These are phyloP conservation scores for Microsporum ferrugineum DNA, from an alignment of 2,329 filamentous ascomycete genomes.

Conservation along the genomic window DNA sequence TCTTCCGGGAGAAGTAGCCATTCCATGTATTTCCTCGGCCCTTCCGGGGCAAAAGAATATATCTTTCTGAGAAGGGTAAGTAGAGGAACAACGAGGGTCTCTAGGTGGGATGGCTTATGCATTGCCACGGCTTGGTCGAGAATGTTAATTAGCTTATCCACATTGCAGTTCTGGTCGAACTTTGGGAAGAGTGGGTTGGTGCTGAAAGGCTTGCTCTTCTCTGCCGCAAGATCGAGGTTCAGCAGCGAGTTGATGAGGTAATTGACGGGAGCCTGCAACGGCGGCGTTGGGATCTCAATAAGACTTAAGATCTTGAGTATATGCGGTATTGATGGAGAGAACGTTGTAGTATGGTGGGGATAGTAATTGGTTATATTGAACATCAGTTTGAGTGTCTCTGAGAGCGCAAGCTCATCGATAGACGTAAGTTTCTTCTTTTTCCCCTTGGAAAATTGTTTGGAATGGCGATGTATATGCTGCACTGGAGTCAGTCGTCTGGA, in stretches of 20 bases:
- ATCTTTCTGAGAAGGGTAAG: conserved; percentile 61
- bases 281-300: conserved; percentile 49
- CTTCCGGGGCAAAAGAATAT: conserved; percentile 55
- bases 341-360: conserved; percentile 48
- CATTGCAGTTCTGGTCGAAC: conserved; percentile 47
- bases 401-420: conserved; percentile 66
- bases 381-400: conserved; percentile 73
- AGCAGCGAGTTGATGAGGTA: conserved; percentile 69
- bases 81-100: conserved; percentile 58
- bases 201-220: conserved; percentile 37
- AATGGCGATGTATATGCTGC: conserved; percentile 59
- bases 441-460: conserved; percentile 41
- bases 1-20: conserved; percentile 61
- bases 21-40: conserved; percentile 53
- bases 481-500: not conserved
- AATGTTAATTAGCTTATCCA: conserved; percentile 56
- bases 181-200: conserved; percentile 55
- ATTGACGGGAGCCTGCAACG: conserved; percentile 60
- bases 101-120: conserved; percentile 60
- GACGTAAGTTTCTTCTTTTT: conserved; percentile 25
- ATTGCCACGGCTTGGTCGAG: conserved; percentile 53
- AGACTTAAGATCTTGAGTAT: conserved; percentile 59
- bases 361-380: conserved; percentile 79
- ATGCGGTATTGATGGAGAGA: conserved; percentile 56
- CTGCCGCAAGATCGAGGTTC: conserved; percentile 58